A percentile compares a stretch with the other conserved stretches of the same genome.
Evolutionary conservation across 495 filamentous ascomycete species (phyloP).

Genomic region (Penicillium arizonense): DNA sequence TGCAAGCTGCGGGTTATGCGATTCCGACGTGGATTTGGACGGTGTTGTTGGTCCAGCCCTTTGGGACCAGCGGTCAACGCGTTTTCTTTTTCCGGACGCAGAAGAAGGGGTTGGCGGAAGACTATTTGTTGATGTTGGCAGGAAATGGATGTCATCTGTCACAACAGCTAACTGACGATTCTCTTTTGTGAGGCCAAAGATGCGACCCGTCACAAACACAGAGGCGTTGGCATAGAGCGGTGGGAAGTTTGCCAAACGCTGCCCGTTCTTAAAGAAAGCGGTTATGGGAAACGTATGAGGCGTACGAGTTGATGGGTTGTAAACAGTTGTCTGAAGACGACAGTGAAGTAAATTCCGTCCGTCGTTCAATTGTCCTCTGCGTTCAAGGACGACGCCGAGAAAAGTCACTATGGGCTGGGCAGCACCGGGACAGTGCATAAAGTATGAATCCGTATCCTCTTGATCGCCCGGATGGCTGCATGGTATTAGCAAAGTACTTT

Average conservation of each 20-base stretch:
- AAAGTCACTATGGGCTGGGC: slow-evolving; percentile 9
- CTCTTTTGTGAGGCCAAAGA: slow-evolving; percentile 18
- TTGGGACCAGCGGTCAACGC: slow-evolving; percentile 6
- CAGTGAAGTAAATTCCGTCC: slow-evolving; percentile 13
- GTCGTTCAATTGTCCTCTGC: slow-evolving; percentile 10
- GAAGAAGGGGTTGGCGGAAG: slow-evolving; percentile 7
- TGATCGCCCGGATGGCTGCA: slow-evolving; percentile 11
- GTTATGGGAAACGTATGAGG: slow-evolving; percentile 14
- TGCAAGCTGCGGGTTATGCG: not conserved
- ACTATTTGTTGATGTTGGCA: slow-evolving; percentile 1
- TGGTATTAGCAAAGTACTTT: not conserved
- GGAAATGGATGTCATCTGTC: slow-evolving; percentile 17
- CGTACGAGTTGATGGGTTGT: slow-evolving; percentile 9
- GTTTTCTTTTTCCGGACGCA: slow-evolving; percentile 9
- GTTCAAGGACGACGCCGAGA: slow-evolving; percentile 7
- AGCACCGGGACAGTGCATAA: slow-evolving; percentile 15
- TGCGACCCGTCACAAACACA: slow-evolving; percentile 11
- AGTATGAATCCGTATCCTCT: slow-evolving; percentile 11
- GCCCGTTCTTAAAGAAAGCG: slow-evolving; percentile 14
- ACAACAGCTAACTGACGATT: slow-evolving; percentile 12
- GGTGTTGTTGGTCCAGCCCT: not conserved
- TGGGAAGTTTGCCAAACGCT: slow-evolving; percentile 11
- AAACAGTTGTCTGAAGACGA: slow-evolving; percentile 10
- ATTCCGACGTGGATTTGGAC: not conserved
- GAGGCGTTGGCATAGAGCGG: slow-evolving; percentile 1